phyloP scores from a whole-genome alignment of 2,329 filamentous ascomycete species.

The Fusarium ambrosium region DNA sequence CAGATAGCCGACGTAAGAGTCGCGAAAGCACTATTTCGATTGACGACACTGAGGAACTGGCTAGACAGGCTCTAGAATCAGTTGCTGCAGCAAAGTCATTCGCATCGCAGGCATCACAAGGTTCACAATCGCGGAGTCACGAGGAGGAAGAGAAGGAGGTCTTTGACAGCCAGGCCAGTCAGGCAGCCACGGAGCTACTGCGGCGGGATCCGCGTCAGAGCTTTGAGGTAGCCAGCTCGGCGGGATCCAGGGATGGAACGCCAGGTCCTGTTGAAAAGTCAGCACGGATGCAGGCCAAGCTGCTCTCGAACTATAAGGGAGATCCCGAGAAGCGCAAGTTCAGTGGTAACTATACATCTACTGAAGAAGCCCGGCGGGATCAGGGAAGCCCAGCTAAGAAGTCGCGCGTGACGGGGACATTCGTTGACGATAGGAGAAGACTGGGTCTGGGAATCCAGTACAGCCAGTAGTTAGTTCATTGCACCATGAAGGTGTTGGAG shows the following conservation, averaged over 20 bases:
- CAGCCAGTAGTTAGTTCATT: constrained; percentile 41
- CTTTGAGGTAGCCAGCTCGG: constrained; percentile 63
- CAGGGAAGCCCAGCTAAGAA: constrained; percentile 66
- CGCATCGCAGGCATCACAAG: constrained; percentile 43
- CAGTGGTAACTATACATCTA: constrained; percentile 49
- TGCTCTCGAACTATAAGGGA: constrained; percentile 61
- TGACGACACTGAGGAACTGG: constrained; percentile 70
- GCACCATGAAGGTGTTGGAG: not conserved
- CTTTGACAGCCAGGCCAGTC: constrained; percentile 81
- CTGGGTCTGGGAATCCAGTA: constrained; percentile 69
- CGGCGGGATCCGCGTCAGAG: constrained; percentile 69
- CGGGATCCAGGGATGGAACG: constrained; percentile 59
- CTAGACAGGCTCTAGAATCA: constrained; percentile 66
- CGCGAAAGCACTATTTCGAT: constrained; percentile 89
- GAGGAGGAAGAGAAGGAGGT: constrained; percentile 64
- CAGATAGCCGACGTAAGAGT: constrained; percentile 72
- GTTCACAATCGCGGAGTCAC: constrained; percentile 45
- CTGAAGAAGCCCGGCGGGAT: constrained; percentile 51
- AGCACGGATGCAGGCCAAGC: constrained; percentile 64
- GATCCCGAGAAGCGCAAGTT: constrained; percentile 67
- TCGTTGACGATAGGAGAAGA: constrained; percentile 54
- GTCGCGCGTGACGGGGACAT: constrained; percentile 58
- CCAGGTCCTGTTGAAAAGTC: constrained; percentile 60
- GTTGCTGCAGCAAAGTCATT: constrained; percentile 62
- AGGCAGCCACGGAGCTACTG: constrained; percentile 81